Percentiles rank a stretch among this genome's conserved stretches.
phyloP scores from a whole-genome alignment of 208 protist genomes.

The Vickermania ingenoplastis region DNA sequence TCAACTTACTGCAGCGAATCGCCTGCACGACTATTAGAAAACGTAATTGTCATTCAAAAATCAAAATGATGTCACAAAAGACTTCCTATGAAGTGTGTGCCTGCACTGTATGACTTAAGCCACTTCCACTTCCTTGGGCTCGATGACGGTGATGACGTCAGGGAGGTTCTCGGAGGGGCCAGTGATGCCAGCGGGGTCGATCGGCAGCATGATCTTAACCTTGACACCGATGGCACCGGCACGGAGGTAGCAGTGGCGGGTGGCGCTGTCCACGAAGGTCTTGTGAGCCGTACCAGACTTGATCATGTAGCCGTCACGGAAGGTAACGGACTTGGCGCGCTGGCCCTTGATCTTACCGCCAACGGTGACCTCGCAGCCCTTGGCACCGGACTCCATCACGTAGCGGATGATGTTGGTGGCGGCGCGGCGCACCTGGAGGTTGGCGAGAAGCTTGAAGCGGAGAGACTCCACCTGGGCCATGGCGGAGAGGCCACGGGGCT shows the following conservation, averaged over 20 bases:
- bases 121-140: slow-evolving; percentile 24
- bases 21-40: too few relatives aligned
- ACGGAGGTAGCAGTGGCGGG: slow-evolving; percentile 96
- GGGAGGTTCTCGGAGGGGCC: slow-evolving; percentile 51
- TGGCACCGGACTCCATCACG: slow-evolving; percentile 98
- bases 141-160: slow-evolving; percentile 74
- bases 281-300: slow-evolving; percentile 92
- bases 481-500: slow-evolving; percentile 96
- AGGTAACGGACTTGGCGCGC: slow-evolving; percentile 99
- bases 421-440: slow-evolving; percentile 96
- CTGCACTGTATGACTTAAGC: too few relatives aligned
- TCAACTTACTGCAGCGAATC: too few relatives aligned
- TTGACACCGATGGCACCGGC: slow-evolving; percentile 98
- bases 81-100: too few relatives aligned
- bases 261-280: slow-evolving; percentile 93
- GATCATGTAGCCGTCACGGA: slow-evolving; percentile 99
- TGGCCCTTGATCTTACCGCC: slow-evolving; percentile 99
- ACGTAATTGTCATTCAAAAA: too few relatives aligned
- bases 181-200: slow-evolving; percentile 59
- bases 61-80: too few relatives aligned
- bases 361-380: slow-evolving; percentile 98
- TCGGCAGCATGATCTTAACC: slow-evolving; percentile 99
- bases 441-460: slow-evolving; percentile 97
- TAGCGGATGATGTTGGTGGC: slow-evolving; percentile 98
- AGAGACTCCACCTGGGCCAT: slow-evolving; percentile 98